Evolutionary conservation across 2,329 filamentous ascomycete genomes (phyloP).

Genomic region (Fusarium redolens): DNA sequence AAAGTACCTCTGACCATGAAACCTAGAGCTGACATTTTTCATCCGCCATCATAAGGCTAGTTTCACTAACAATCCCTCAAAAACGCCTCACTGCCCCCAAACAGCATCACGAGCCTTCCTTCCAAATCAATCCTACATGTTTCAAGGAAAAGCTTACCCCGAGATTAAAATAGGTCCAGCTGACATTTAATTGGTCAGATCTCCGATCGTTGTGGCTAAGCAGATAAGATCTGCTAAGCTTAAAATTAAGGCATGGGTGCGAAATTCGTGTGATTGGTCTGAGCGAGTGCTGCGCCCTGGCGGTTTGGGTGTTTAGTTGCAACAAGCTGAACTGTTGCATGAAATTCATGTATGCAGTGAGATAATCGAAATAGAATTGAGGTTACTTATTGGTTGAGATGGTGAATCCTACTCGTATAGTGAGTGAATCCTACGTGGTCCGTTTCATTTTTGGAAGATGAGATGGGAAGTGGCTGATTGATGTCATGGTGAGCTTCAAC

Average conservation of each 20-base stretch:
- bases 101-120: not conserved
- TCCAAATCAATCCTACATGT: not conserved
- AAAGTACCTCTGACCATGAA: not conserved
- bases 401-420: not conserved
- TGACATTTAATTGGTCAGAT: not conserved
- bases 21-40: not conserved
- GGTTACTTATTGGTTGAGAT: not conserved
- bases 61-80: not conserved
- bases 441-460: not conserved
- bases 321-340: not conserved
- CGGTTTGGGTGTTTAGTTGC: not conserved
- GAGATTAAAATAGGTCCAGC: not conserved
- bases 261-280: not conserved
- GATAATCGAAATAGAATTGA: not conserved
- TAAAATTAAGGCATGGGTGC: not conserved
- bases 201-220: not conserved
- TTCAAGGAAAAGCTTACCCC: not conserved
- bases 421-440: not conserved
- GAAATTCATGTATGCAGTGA: not conserved
- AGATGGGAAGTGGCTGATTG: not conserved
- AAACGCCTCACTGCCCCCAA: not conserved
- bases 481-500: not conserved
- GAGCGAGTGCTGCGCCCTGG: not conserved
- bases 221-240: slow-evolving; percentile 1
- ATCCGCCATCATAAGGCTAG: not conserved